These are phyloP conservation scores for Plasmodium adleri DNA, from an alignment of 169 alveolate genomes.

Conservation along the genomic window DNA sequence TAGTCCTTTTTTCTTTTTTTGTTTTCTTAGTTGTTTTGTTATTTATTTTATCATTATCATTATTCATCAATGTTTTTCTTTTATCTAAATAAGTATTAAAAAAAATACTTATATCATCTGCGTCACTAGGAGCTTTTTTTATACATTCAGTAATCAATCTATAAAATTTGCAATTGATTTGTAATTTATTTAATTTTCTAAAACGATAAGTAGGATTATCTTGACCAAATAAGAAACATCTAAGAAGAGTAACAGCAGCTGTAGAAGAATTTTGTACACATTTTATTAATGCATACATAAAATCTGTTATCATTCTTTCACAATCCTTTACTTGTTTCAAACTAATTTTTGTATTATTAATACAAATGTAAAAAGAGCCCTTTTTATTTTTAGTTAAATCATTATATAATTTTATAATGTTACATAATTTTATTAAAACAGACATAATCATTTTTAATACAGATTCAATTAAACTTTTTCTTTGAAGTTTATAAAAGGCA, in stretches of 20 bases:
- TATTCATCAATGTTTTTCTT: background rate
- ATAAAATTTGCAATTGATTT: conserved; percentile 63
- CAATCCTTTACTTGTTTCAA: conserved; percentile 62
- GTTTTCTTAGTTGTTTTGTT: no score
- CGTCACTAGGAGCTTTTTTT: conserved; percentile 65
- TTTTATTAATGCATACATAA: conserved; percentile 53
- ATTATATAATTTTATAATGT: conserved; percentile 66
- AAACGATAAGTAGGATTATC: conserved; percentile 74
- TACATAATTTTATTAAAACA: conserved; percentile 74
- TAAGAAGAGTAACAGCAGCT: conserved; percentile 60
- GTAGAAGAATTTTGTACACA: conserved; percentile 74
- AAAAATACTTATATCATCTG: conserved; percentile 71
- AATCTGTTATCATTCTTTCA: conserved; percentile 56
- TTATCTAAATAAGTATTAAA: conserved; percentile 49
- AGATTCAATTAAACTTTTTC: conserved; percentile 72
- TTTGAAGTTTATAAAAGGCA: conserved; percentile 31
- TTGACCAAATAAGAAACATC: conserved; percentile 71
- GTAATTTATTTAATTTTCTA: conserved; percentile 37
- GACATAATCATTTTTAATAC: conserved; percentile 75
- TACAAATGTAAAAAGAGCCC: conserved; percentile 45
- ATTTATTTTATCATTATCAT: background rate
- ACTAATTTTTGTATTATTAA: conserved; percentile 46
- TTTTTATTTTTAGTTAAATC: conserved; percentile 55
- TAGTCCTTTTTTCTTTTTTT: no score
- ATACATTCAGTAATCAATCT: conserved; percentile 66